Percentiles rank a stretch among this genome's conserved stretches.
phyloP scores from a whole-genome alignment of 768 basidiomycete genomes.

The Rhizopogon roseolus region DNA sequence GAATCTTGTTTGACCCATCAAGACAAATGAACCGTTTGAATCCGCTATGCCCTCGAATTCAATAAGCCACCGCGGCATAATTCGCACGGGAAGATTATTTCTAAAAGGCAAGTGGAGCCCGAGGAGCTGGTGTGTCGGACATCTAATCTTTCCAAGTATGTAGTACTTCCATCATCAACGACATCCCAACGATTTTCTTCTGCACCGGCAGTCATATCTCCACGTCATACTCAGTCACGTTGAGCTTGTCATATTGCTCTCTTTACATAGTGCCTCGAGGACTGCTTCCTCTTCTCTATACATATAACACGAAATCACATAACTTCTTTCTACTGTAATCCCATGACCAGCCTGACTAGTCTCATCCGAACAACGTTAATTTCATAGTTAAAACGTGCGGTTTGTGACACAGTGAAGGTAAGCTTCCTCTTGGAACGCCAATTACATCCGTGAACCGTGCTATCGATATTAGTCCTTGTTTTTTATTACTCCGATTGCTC shows the following conservation, averaged over 20 bases:
- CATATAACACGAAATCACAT: no score
- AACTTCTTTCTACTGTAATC: not conserved
- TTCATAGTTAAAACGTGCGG: not conserved
- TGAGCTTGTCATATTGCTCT: not conserved
- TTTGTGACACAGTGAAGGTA: not conserved
- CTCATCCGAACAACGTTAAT: not conserved
- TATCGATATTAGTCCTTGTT: no score
- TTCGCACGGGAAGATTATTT: not conserved
- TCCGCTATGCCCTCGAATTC: no score
- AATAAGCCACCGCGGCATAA: not conserved
- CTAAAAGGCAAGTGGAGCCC: slow-evolving; percentile 17
- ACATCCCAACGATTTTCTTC: slow-evolving; percentile 8
- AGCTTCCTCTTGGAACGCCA: not conserved
- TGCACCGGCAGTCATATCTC: slow-evolving; percentile 3
- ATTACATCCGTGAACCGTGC: not conserved
- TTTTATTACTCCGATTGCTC: no score
- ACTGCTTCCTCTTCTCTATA: not conserved
- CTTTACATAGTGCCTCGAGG: not conserved
- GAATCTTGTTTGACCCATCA: slow-evolving; percentile 10
- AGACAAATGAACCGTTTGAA: slow-evolving; percentile 3
- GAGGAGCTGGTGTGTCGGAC: not conserved
- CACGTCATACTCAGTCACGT: not conserved
- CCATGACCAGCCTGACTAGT: not conserved
- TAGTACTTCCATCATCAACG: no score
- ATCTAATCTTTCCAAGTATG: no score